Evolutionary conservation across 441 rosid species (phyloP).

Genomic region (Erodium moschatum): DNA sequence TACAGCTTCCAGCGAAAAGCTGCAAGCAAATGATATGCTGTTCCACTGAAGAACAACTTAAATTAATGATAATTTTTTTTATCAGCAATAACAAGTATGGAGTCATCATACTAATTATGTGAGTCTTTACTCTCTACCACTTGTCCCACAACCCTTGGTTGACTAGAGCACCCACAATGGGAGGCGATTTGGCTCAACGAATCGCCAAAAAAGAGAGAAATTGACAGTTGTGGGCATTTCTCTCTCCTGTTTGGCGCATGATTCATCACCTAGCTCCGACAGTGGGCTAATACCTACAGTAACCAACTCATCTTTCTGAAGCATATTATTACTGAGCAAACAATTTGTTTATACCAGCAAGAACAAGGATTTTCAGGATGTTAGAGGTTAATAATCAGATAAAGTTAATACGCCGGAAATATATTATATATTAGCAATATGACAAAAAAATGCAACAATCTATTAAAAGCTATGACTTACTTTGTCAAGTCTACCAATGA

Average conservation of each 20-base stretch:
- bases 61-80: not conserved
- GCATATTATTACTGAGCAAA: not conserved
- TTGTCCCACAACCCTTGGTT: too few species aligned
- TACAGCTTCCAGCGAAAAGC: not conserved
- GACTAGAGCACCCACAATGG: too few species aligned
- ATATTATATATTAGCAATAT: not conserved
- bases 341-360: not conserved
- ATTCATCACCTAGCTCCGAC: too few species aligned
- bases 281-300: too few species aligned
- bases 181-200: too few species aligned
- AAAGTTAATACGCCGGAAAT: not conserved
- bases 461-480: not conserved
- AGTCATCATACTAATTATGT: too few species aligned
- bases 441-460: not conserved
- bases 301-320: not conserved
- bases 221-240: too few species aligned
- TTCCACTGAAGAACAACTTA: not conserved
- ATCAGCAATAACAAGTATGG: too few species aligned
- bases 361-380: not conserved
- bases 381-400: not conserved
- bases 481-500: not conserved
- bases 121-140: too few species aligned
- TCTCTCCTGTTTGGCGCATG: too few species aligned
- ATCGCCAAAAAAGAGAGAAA: too few species aligned
- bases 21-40: not conserved